phyloP scores from a whole-genome alignment of 2,329 filamentous ascomycete species.

The Blumeriella jaapii region DNA sequence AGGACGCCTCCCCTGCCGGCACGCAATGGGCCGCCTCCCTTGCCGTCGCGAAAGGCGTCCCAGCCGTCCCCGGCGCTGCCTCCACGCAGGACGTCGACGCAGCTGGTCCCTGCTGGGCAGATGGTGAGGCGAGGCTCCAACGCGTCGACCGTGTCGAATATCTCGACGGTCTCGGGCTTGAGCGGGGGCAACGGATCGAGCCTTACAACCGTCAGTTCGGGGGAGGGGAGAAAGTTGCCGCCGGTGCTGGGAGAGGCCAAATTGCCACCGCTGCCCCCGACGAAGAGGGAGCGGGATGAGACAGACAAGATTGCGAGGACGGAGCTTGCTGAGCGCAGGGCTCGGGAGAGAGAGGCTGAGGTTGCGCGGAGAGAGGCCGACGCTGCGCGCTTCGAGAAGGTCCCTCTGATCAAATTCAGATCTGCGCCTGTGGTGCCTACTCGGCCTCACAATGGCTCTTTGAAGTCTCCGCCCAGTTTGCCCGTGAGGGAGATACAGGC shows the following conservation, averaged over 20 bases:
- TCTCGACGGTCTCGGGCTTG: slow-evolving; percentile 41
- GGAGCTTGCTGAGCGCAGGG: slow-evolving; percentile 21
- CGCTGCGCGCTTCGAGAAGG: slow-evolving; percentile 25
- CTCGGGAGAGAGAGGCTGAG: slow-evolving; percentile 38
- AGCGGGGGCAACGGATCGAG: slow-evolving; percentile 36
- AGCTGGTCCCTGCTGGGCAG: slow-evolving; percentile 27
- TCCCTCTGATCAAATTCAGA: slow-evolving; percentile 29
- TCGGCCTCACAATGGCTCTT: slow-evolving; percentile 12
- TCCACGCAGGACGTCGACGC: slow-evolving; percentile 36
- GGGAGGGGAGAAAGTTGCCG: slow-evolving; percentile 37
- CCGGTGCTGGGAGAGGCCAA: slow-evolving; percentile 44
- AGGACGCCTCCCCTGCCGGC: slow-evolving; percentile 18
- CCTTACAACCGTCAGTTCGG: slow-evolving; percentile 36
- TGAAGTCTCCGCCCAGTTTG: slow-evolving; percentile 31
- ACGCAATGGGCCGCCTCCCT: slow-evolving; percentile 19
- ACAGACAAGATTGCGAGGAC: slow-evolving; percentile 33
- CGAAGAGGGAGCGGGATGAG: slow-evolving; percentile 40
- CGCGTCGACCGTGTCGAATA: slow-evolving; percentile 44
- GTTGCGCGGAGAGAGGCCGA: slow-evolving; percentile 29
- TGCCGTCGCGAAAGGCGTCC: slow-evolving; percentile 26
- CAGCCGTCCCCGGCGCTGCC: slow-evolving; percentile 38
- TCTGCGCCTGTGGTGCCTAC: slow-evolving; percentile 30
- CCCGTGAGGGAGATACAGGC: slow-evolving; percentile 19
- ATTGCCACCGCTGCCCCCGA: slow-evolving; percentile 45
- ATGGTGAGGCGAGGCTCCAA: slow-evolving; percentile 40